These are phyloP conservation scores for Fusarium redolens DNA, from an alignment of 2,329 filamentous ascomycete genomes.

Conservation along the genomic window DNA sequence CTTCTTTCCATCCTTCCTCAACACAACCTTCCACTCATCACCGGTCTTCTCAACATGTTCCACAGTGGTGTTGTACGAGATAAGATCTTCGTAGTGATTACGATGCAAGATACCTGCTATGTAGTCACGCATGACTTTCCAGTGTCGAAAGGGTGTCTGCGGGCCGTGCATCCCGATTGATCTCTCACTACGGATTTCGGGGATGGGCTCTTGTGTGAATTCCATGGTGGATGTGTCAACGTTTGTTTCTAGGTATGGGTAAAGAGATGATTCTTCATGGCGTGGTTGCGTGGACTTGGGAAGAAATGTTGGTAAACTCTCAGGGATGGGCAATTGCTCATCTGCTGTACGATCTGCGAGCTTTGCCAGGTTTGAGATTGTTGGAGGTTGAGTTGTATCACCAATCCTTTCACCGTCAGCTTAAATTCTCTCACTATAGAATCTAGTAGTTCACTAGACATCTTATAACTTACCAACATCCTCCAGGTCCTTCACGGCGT, in stretches of 20 bases:
- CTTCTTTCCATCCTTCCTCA: constrained; percentile 53
- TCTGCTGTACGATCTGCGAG: constrained; percentile 64
- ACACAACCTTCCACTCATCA: constrained; percentile 63
- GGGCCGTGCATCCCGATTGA: constrained; percentile 59
- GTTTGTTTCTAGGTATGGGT: constrained; percentile 74
- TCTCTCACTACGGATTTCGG: constrained; percentile 48
- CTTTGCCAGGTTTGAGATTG: constrained; percentile 57
- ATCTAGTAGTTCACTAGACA: fast-evolving
- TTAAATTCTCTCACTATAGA: neutral
- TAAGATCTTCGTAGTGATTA: constrained; percentile 63
- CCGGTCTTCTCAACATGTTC: constrained; percentile 65
- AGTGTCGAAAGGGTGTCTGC: constrained; percentile 71
- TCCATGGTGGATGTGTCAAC: constrained; percentile 69
- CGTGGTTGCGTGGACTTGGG: constrained; percentile 58
- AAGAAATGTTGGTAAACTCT: constrained; percentile 58
- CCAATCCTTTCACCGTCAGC: constrained; percentile 53
- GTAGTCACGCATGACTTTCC: constrained; percentile 66
- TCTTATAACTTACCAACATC: constrained; percentile 64
- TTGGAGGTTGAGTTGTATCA: constrained; percentile 52
- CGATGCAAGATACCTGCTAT: constrained; percentile 63
- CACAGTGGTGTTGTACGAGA: constrained; percentile 70
- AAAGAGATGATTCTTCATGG: constrained; percentile 69
- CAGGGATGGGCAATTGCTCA: constrained; percentile 58
- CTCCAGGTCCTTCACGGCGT: constrained; percentile 67
- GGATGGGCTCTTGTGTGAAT: constrained; percentile 68